Base-by-base conservation (phyloP, 2,329 filamentous ascomycete species). In the Diaporthe helianthi region DNA sequence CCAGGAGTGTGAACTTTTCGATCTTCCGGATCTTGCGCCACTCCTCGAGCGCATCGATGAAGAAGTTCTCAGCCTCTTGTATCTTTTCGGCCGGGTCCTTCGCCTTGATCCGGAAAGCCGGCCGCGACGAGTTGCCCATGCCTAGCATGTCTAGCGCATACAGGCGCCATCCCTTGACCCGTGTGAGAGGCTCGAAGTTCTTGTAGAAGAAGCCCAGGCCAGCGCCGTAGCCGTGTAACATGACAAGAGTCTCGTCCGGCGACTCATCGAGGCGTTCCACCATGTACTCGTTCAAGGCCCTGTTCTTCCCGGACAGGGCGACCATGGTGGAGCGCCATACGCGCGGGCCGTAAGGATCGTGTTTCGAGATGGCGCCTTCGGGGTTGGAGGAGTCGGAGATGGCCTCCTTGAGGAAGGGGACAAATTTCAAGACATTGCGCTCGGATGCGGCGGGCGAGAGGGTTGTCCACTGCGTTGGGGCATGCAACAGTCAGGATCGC, bases 201-300 rank as follows among this genome's bases (percentile, higher is more conserved):
- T 96, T 95, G 85, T 98, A 99, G 85, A 97, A 99, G 81, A 99
- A 98, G 26, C 95, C 96, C 0, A 99, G 86, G 0, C 96, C 96
- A 2, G 96, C 96, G 55, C 96, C 96, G 79, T 99, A 99, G 71
- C 96, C 96, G 78, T 99, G 96, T 5, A 99, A 83, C 89, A 99
- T 97, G 53, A 99, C 95, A 19, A 99, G 84, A 52, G 93, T 96
- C 76, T 98, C 91, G 55, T 97, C 91, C 0, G 89, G 87, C 5
- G 90, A 81, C 77, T 98, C 94, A 44, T 90, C 93, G 1, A 93
- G 82, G 61, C 94, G 87, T 81, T 97, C 93, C 2, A 99, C 89
- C 1, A 92, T 94, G 79, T 98, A 96, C 77, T 99, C 96, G 77
- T 99, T 98, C 72, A 99, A 80, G 3, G 90, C 92, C 61, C 96